Evolutionary conservation across 2,329 filamentous ascomycete genomes (phyloP), one percentile per base, ranked within the genome.

Genomic region (Monosporascus sp.): DNA sequence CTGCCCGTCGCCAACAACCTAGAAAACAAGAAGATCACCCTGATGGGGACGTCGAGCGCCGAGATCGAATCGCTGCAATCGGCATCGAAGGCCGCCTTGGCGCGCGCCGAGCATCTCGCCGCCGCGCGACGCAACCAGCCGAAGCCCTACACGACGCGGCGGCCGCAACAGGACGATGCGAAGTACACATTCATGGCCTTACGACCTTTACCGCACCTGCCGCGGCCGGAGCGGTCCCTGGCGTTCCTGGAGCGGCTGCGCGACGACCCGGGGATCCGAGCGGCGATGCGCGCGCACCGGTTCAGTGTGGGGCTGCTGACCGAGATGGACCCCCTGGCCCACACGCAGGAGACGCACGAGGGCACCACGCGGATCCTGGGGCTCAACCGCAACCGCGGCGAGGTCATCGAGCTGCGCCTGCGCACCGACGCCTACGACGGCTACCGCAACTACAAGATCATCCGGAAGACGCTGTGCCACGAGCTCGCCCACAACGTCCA

Each of bases 381-480:
- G 0, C 69, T 97, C 41, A 99, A 99, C 67, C 78, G 90, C 11
- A 97, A 97, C 66, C 72, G 78, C 3, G 94, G 94, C 55, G 88
- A 96, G 69, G 89, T 90, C 1, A 96, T 99, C 52, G 92, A 97
- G 76, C 72, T 99, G 56, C 78, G 94, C 0, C 73, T 99, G 37
- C 78, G 94, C n/a, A 97, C 94, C 1, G 94, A 99, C 72, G 89
- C 89, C 3, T 90, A 94, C 67, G 91, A 96, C 68, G 94, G 94
- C 1, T 97, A 96, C 65, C 77, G 94, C 38, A 90, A 97, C 67
- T 99, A 97, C 73, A 86, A 87, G 62, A 92, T 88, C 0, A 95
- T 99, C 48, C 82, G 94, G 49, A 89, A 89, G 61, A 97, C 94
- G 46, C 76, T 99, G 14, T 97, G 93, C 66, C 94, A 99, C 72